Percentiles rank a stretch among this genome's conserved stretches.
Evolutionary conservation across 352 stramenopile genomes (phyloP).

Genomic region (Phytophthora gonapodyides): DNA sequence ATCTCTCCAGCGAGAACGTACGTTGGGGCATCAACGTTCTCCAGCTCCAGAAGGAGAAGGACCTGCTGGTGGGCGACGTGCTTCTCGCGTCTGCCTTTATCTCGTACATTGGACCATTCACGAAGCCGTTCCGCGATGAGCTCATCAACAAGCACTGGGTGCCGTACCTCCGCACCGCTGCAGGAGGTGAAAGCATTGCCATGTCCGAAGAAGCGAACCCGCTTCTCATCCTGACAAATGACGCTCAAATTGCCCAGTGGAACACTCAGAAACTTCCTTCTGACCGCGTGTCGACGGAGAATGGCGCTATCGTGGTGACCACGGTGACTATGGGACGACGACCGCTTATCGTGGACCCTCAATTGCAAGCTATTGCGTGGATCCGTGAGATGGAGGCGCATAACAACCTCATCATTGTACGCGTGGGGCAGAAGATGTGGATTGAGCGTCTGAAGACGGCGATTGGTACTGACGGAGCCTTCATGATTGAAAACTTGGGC

Average conservation of each 20-base stretch:
- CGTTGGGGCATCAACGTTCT: conserved; percentile 95
- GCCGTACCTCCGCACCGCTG: conserved; percentile 88
- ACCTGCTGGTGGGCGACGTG: conserved; percentile 94
- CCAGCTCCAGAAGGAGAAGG: conserved; percentile 91
- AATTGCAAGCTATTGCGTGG: conserved; percentile 94
- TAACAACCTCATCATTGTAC: conserved; percentile 94
- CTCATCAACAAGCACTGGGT: conserved; percentile 95
- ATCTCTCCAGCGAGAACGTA: conserved; percentile 96
- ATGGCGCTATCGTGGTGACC: conserved; percentile 93
- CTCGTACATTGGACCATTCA: conserved; percentile 96
- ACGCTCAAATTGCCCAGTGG: conserved; percentile 94
- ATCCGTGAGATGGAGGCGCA: conserved; percentile 92
- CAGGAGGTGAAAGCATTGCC: conserved; percentile 84
- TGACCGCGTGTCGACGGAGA: conserved; percentile 94
- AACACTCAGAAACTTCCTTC: conserved; percentile 93
- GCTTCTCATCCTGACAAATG: conserved; percentile 91
- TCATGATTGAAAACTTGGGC: conserved; percentile 95
- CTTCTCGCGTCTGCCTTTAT: conserved; percentile 95
- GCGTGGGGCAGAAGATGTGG: conserved; percentile 94
- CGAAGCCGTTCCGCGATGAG: conserved; percentile 93
- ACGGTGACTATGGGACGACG: conserved; percentile 90
- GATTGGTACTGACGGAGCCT: conserved; percentile 92
- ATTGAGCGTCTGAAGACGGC: conserved; percentile 93
- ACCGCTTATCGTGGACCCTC: conserved; percentile 94
- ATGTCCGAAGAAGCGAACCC: conserved; percentile 92